These are phyloP conservation scores for Spatholobus suberectus DNA, from an alignment of 306 rosid genomes.

Conservation along the genomic window DNA sequence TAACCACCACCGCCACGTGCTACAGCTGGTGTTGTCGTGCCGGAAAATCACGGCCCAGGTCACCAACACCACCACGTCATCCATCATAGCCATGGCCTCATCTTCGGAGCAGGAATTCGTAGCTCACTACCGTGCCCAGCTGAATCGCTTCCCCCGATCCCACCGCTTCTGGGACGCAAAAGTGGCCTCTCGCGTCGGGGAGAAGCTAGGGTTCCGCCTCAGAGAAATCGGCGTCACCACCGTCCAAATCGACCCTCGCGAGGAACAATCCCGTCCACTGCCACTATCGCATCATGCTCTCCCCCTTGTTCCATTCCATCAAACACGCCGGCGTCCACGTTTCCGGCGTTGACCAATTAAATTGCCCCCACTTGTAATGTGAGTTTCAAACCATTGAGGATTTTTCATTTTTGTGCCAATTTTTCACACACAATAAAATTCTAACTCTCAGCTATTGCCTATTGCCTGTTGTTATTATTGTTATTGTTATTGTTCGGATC, in stretches of 20 bases:
- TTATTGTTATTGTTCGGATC: background rate
- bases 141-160: constrained; percentile 55
- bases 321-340: constrained; percentile 48
- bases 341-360: constrained; percentile 21
- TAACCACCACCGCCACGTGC: constrained; percentile 34
- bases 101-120: constrained; percentile 56
- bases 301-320: constrained; percentile 50
- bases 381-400: background rate
- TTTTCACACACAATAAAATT: background rate
- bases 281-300: constrained; percentile 48
- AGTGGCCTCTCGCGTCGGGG: constrained; percentile 57
- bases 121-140: constrained; percentile 45
- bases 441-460: background rate
- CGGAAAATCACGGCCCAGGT: constrained; percentile 57
- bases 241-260: constrained; percentile 39
- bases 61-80: constrained; percentile 44
- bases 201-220: constrained; percentile 55
- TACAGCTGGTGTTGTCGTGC: constrained; percentile 51
- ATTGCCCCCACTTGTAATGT: background rate
- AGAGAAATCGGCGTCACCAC: constrained; percentile 49
- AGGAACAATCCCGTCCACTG: constrained; percentile 46
- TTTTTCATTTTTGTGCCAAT: background rate
- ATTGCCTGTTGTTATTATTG: background rate
- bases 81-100: constrained; percentile 61
- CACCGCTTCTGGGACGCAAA: constrained; percentile 51